phyloP scores from a whole-genome alignment of 2,329 filamentous ascomycete species.

The Calonectria ilicicola region DNA sequence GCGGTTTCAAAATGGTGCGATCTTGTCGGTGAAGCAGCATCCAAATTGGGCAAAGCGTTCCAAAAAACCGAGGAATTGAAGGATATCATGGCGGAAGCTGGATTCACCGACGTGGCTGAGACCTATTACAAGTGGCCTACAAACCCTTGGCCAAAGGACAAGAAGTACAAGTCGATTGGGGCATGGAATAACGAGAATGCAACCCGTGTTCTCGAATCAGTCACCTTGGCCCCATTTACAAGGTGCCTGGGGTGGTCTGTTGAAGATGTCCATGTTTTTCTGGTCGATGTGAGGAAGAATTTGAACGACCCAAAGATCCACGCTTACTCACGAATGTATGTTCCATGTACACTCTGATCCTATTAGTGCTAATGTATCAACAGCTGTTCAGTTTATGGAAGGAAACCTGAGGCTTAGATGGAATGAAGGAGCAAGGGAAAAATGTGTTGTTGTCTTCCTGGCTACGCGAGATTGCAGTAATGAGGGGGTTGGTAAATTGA shows the following conservation, averaged over 20 bases:
- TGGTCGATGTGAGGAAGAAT: neutral
- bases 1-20: neutral
- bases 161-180: constrained; percentile 6
- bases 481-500: no score
- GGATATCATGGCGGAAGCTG: neutral
- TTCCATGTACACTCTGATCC: neutral
- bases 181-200: constrained; percentile 14
- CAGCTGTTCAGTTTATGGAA: neutral
- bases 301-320: neutral
- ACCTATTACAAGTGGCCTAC: constrained; percentile 2
- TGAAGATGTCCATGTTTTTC: neutral
- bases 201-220: neutral
- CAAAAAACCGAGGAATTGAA: neutral
- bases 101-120: neutral
- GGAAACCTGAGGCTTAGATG: neutral
- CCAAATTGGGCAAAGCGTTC: constrained; percentile 11
- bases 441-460: neutral
- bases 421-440: neutral
- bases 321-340: neutral
- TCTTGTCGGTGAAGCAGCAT: neutral
- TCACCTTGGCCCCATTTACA: neutral
- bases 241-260: neutral
- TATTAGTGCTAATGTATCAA: neutral
- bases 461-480: no score
- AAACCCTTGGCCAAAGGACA: constrained; percentile 9